These are phyloP conservation scores for Inga leiocalycina DNA, from an alignment of 306 rosid genomes.

Conservation along the genomic window DNA sequence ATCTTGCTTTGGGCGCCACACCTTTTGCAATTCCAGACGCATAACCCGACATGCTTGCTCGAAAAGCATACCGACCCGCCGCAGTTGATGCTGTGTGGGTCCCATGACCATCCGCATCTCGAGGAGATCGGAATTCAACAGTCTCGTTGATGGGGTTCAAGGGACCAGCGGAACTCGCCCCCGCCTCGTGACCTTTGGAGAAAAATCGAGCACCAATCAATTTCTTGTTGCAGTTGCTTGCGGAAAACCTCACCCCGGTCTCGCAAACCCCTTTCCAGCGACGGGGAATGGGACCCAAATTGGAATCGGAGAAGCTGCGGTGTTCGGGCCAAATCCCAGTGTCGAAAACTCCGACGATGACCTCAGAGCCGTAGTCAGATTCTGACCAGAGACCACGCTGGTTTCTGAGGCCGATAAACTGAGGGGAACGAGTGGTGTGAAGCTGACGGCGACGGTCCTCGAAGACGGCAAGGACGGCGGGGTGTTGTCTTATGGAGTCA, in stretches of 20 bases:
- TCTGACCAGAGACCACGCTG: constrained; percentile 80
- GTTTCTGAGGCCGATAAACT: constrained; percentile 70
- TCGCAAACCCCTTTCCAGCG: constrained; percentile 70
- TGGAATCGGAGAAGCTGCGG: constrained; percentile 62
- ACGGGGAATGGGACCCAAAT: constrained; percentile 62
- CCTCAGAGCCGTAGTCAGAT: constrained; percentile 74
- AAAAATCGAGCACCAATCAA: constrained; percentile 70
- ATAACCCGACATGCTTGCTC: constrained; percentile 64
- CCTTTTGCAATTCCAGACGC: constrained; percentile 73
- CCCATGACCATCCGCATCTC: constrained; percentile 81
- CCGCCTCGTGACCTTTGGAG: constrained; percentile 68
- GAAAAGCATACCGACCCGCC: constrained; percentile 59
- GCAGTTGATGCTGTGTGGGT: constrained; percentile 81
- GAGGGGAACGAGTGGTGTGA: constrained; percentile 84
- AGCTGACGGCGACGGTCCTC: constrained; percentile 68
- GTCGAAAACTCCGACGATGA: constrained; percentile 61
- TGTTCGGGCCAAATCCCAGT: constrained; percentile 78
- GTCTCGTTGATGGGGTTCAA: constrained; percentile 51
- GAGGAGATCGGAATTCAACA: constrained; percentile 61
- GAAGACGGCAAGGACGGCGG: constrained; percentile 58
- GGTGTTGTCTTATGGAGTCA: constrained; percentile 43
- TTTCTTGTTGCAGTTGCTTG: constrained; percentile 53
- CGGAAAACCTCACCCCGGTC: constrained; percentile 46
- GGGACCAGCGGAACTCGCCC: constrained; percentile 45
- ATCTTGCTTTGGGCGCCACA: constrained; percentile 70